Evolutionary conservation across 2,329 filamentous ascomycete genomes (phyloP).

Genomic region (Colletotrichum liriopes): DNA sequence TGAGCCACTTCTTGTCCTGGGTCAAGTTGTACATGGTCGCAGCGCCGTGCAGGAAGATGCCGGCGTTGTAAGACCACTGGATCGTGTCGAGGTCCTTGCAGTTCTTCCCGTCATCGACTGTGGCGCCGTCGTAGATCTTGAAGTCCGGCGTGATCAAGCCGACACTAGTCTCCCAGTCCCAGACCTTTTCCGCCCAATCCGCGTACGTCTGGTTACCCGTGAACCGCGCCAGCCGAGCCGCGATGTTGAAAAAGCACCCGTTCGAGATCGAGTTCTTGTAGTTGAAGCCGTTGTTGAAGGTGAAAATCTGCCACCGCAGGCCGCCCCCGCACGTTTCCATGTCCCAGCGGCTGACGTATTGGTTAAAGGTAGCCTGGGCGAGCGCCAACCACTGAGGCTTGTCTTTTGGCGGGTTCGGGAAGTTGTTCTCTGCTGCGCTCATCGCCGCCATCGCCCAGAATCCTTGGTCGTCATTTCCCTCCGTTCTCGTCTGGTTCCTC

Average conservation of each 20-base stretch:
- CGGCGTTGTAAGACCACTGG: slow-evolving; percentile 81
- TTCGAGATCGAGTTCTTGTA: slow-evolving; percentile 81
- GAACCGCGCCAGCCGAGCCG: slow-evolving; percentile 81
- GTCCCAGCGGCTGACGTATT: slow-evolving; percentile 82
- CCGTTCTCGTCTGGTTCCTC: slow-evolving; percentile 71
- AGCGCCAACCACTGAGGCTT: slow-evolving; percentile 84
- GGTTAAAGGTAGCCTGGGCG: slow-evolving; percentile 85
- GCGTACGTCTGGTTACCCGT: slow-evolving; percentile 85
- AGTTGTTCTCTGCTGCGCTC: slow-evolving; percentile 83
- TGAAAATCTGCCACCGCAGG: slow-evolving; percentile 88
- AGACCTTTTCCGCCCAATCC: slow-evolving; percentile 81
- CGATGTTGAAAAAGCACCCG: slow-evolving; percentile 79
- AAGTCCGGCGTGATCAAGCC: slow-evolving; percentile 71
- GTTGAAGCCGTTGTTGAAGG: slow-evolving; percentile 80
- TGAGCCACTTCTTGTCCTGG: slow-evolving; percentile 66
- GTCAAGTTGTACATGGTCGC: slow-evolving; percentile 78
- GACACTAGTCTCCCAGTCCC: slow-evolving; percentile 72
- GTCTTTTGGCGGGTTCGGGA: slow-evolving; percentile 75
- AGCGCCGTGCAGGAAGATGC: slow-evolving; percentile 74
- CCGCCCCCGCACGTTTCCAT: slow-evolving; percentile 77
- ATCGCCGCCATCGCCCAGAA: slow-evolving; percentile 91
- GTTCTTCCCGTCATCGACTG: slow-evolving; percentile 54
- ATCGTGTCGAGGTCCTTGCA: slow-evolving; percentile 70
- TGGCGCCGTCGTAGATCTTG: slow-evolving; percentile 68
- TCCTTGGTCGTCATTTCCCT: slow-evolving; percentile 83